Evolutionary conservation across 306 rosid species (phyloP).

Genomic region (Leucaena leucocephala): DNA sequence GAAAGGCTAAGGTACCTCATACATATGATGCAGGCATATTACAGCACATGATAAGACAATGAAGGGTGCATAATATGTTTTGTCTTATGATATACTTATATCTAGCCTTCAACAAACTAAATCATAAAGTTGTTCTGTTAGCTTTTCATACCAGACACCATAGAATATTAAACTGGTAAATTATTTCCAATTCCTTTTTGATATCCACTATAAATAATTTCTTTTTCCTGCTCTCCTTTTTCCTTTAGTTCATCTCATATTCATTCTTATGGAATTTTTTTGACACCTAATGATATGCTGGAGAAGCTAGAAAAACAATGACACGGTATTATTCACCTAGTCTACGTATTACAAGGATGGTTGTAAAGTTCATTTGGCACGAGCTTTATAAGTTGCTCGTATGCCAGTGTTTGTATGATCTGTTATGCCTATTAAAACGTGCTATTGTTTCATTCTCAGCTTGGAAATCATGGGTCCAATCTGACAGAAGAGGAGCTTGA

Average conservation of each 20-base stretch:
- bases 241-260: neutral
- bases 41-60: neutral
- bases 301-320: neutral
- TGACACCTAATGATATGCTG: neutral
- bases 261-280: neutral
- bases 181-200: neutral
- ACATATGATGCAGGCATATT: neutral
- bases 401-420: slow-evolving; percentile 1
- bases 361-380: neutral
- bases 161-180: neutral
- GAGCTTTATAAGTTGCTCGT: neutral
- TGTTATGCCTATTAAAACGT: slow-evolving; percentile 35
- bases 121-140: neutral
- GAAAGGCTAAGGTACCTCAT: slow-evolving; percentile 21
- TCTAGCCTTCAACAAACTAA: neutral
- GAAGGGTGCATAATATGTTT: neutral
- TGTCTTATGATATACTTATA: neutral
- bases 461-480: slow-evolving; percentile 92
- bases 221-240: neutral
- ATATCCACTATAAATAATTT: neutral
- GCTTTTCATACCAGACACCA: neutral
- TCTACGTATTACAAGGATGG: neutral
- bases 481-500: slow-evolving; percentile 97
- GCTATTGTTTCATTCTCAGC: slow-evolving; percentile 53
- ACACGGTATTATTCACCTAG: neutral